Base-by-base conservation (phyloP, 306 rosid genomes). In the cucumber (Cucumis sativus) region DNA sequence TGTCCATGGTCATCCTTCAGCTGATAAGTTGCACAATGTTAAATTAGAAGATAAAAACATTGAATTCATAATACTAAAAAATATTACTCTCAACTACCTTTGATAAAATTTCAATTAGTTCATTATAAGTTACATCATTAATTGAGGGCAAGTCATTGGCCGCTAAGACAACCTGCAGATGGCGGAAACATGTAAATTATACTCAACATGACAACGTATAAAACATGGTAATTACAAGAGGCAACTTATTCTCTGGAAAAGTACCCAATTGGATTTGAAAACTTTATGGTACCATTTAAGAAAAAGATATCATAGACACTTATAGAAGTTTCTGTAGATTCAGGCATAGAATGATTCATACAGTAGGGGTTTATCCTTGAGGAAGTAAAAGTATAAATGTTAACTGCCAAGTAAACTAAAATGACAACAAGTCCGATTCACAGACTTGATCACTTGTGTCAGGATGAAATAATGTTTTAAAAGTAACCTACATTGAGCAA, bases 141-240 rank as follows among this genome's bases (percentile, higher is more conserved):
- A 95, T 92, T 57, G 99, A 90, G 77, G 99, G 99, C 79, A 95
- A 88, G 80, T 95, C 97, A 79, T 95, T 95, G 79, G 99, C 97
- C 16, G 99, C 97, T 84, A 95, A 85, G 82, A 95, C 91, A 73
- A 95, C 99, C 99, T 95, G 87, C 83, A 86, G 73, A 70, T 52
- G 77, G 37, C 4, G 75, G 43, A 68, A 78, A 63, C 55, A 47
- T 20, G 25, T 73, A 56, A 83, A 83, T 81, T 1, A 78, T 73
- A 70, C 60, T 39, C 64, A 75, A 78, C 54, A 61, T 64, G 83
- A 76, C 25, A 80, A 16, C n/a, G 54, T 61, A 67, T 6, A 39
- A 74, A 63, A 14, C 21, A 35, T 10, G 69, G 10, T 58, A 45
- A 43, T 63, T 37, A 76, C 30, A 20, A 13, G 68, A 59, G n/a